phyloP scores from a whole-genome alignment of 805 yeast genomes.

The Spathaspora girioi region DNA sequence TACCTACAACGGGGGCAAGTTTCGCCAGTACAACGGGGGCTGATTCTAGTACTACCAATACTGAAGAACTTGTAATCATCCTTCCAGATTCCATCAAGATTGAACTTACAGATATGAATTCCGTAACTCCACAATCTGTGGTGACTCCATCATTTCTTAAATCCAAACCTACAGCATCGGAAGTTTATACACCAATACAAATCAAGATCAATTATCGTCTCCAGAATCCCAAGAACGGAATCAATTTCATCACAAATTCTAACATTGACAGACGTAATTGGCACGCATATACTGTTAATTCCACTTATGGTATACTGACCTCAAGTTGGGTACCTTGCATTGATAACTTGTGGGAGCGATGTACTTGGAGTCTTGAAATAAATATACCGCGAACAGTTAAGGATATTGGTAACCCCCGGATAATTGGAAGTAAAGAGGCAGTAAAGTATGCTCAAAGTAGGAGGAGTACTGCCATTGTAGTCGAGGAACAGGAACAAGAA shows the following conservation, averaged over 20 bases:
- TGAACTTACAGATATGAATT: slow-evolving; percentile 32
- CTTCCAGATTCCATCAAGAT: slow-evolving; percentile 67
- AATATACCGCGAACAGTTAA: slow-evolving; percentile 76
- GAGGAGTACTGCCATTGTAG: slow-evolving; percentile 8
- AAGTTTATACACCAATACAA: slow-evolving; percentile 65
- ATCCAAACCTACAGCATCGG: slow-evolving; percentile 30
- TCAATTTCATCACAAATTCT: slow-evolving; percentile 66
- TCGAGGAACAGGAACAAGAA: slow-evolving; percentile 35
- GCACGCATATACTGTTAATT: slow-evolving; percentile 85
- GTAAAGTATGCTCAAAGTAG: slow-evolving; percentile 5
- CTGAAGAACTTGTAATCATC: slow-evolving; percentile 62
- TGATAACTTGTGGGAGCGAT: slow-evolving; percentile 81
- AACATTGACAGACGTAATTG: slow-evolving; percentile 51
- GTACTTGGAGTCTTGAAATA: slow-evolving; percentile 90
- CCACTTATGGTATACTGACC: slow-evolving; percentile 74
- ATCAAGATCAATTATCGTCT: slow-evolving; percentile 65
- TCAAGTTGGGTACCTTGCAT: slow-evolving; percentile 98
- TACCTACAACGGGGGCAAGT: background rate
- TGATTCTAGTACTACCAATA: slow-evolving; percentile 22
- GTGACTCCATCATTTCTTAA: slow-evolving; percentile 35
- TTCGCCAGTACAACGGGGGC: background rate
- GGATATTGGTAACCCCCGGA: slow-evolving; percentile 54
- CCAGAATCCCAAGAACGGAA: slow-evolving; percentile 66
- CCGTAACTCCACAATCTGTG: slow-evolving; percentile 28
- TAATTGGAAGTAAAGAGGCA: slow-evolving; percentile 34